Evolutionary conservation across 2,329 filamentous ascomycete genomes (phyloP), one percentile per base, ranked within the genome.

Genomic region (Claviceps fusiformis): DNA sequence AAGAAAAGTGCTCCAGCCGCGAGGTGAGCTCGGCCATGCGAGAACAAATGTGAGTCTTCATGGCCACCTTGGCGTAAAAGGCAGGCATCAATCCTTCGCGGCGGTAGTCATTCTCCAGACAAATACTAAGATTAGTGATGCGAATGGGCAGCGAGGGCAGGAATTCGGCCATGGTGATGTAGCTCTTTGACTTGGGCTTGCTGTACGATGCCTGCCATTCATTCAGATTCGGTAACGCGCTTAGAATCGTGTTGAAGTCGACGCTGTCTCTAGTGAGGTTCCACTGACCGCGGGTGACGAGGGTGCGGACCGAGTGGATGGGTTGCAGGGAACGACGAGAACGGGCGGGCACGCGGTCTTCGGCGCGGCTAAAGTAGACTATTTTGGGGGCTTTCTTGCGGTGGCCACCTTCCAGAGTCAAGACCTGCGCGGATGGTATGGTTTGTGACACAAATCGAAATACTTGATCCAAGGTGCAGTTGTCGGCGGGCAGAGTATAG

Each of bases 341-440:
- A 13, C 29, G 8, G 15, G 62, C 55, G 24, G 55, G 54, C 49
- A 57, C 59, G 33, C 59, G 59, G 27, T 61, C 61, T 27, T 63
- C 57, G 17, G 35, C 29, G 27, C 43, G 54, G 35, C 39, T 37
- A 51, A 70, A 71, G 54, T 71, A 67, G 8, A 64, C 58, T 10
- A 89, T 82, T 67, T 82, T 81, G 6, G 85, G 85, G 3, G 86
- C 83, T 66, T 87, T 88, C 65, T 85, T 86, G 59, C 85, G 80
- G 65, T 89, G 84, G 4, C 86, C 86, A n/a, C 85, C 86, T 67
- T 89, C 85, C 17, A 89, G 72, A 0, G 86, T 89, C 63, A 90
- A 71, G 43, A 88, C 80, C 58, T 77, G 78, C 1, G 80, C 79
- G 54, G 80, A 74, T 0, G 82, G 78, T 45, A 87, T 81, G 11